Percentiles rank a stretch among this genome's conserved stretches.
These are phyloP conservation scores for Pyrenochaeta sp. DNA, from an alignment of 2,329 filamentous ascomycete genomes.

Conservation along the genomic window DNA sequence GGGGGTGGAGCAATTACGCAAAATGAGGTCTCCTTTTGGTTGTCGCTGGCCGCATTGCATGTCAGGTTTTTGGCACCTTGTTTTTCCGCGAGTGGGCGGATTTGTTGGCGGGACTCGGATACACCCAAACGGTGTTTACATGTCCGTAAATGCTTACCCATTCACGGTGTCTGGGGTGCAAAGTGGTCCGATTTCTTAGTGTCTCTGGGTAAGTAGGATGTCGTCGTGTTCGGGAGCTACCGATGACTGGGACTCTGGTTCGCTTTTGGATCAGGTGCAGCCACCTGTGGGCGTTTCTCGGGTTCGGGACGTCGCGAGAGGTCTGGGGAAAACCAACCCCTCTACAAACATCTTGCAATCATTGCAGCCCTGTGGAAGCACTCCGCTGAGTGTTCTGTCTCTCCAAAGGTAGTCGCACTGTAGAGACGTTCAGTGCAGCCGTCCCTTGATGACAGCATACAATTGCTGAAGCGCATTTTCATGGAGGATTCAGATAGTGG, in stretches of 20 bases:
- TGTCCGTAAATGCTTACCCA: neutral
- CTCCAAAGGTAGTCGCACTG: neutral
- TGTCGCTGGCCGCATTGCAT: neutral
- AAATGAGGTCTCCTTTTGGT: neutral
- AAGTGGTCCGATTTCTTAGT: neutral
- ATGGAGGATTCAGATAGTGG: constrained; percentile 1
- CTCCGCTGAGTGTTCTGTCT: neutral
- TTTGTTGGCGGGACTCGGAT: neutral
- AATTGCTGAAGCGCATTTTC: neutral
- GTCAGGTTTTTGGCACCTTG: neutral
- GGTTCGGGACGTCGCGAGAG: constrained; percentile 14
- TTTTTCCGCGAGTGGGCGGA: neutral
- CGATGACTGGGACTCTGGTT: constrained; percentile 24
- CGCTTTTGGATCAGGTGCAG: constrained; percentile 20
- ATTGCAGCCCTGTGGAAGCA: neutral
- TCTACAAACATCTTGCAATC: neutral
- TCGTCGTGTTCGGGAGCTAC: constrained; percentile 22
- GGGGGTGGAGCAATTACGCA: neutral
- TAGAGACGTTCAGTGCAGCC: neutral
- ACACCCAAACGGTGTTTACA: neutral
- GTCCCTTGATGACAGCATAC: neutral
- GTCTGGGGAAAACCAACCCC: constrained; percentile 3
- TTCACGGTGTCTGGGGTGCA: neutral
- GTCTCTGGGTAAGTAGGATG: neutral
- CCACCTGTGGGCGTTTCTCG: constrained; percentile 15